Evolutionary conservation across 805 yeast genomes (phyloP), one percentile per base, ranked within the genome.

Genomic region (Candida insectorum): DNA sequence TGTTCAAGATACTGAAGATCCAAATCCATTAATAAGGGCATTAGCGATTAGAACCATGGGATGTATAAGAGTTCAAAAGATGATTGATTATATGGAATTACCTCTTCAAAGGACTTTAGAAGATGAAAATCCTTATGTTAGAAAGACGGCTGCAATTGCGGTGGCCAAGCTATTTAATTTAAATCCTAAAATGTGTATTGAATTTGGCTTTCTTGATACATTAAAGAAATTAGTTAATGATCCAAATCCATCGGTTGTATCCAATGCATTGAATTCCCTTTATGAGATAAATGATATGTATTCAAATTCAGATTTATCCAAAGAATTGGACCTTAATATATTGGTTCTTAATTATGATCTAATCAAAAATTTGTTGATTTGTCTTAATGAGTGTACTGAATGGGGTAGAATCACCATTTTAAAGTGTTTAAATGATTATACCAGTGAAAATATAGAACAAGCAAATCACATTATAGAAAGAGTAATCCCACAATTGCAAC

Each of bases 21-120:
- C 96, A 31, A 93, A 93, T 53, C 99, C 99, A 1, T 71, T 94
- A 48, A 89, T 93, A 16, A 73, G 97, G 35, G 96, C 97, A 1
- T 75, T 93, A 62, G 97, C 99, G 0, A 89, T 93, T 39, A 77
- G 98, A 52, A 93, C 99, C 9, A 93, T 93, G 99, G 97, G 98
- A 0, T 91, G 97, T 65, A 88, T 93, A 31, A 70, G 97, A 28
- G 97, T 93, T 13, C 95, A 85, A 52, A 89, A 85, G 58, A 89
- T 93, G 79, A 85, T 88, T 26, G 97, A 91, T 54, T 93, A 93
- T 56, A 77, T 93, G 79, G 93, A 87, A 43, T 80, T 82, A 14
- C 98, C 98, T 0, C 67, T 93, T 44, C 79, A 81, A 43, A 74
- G 85, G 48, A 89, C 97, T 1, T 65, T 93, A 47, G 72, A 69